phyloP scores from a whole-genome alignment of 1,284 basidiomycete genomes.

The Sanguinoderma infundibulare region DNA sequence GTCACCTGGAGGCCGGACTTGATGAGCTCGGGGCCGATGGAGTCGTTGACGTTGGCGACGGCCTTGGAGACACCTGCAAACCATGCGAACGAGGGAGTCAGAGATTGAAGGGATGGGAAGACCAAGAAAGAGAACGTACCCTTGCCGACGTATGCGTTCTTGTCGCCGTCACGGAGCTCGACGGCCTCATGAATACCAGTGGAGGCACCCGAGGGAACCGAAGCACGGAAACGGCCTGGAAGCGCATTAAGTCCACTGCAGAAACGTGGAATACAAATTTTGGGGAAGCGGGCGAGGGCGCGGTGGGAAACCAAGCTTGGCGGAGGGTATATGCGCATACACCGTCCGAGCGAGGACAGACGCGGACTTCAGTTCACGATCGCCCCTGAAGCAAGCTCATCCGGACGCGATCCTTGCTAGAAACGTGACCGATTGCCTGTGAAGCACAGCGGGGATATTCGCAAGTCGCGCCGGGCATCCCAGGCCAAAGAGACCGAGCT shows the following conservation, averaged over 20 bases:
- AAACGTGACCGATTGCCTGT: neutral
- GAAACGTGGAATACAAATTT: neutral
- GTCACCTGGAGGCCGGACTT: constrained; percentile 87
- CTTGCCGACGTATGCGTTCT: constrained; percentile 94
- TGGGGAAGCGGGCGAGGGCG: neutral
- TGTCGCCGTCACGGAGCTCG: constrained; percentile 98
- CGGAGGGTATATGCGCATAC: neutral
- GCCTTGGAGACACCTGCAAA: constrained; percentile 88
- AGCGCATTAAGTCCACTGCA: constrained; percentile 15
- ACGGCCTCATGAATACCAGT: constrained; percentile 99
- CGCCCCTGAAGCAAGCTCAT: neutral
- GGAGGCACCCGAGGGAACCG: constrained; percentile 98
- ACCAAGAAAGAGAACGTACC: constrained; percentile 53
- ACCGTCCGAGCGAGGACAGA: neutral
- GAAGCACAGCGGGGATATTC: neutral
- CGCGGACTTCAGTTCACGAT: neutral
- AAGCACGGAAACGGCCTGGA: constrained; percentile 90
- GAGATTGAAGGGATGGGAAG: neutral
- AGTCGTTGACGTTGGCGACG: constrained; percentile 92
- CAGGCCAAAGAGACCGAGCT: constrained; percentile 1
- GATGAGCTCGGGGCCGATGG: constrained; percentile 91
- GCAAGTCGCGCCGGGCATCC: neutral
- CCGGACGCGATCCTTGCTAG: neutral
- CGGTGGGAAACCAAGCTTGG: neutral
- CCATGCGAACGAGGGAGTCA: neutral